Evolutionary conservation across 1,284 basidiomycete species (phyloP), one percentile per base, ranked within the genome.

Genomic region (Tylopilus sp.): DNA sequence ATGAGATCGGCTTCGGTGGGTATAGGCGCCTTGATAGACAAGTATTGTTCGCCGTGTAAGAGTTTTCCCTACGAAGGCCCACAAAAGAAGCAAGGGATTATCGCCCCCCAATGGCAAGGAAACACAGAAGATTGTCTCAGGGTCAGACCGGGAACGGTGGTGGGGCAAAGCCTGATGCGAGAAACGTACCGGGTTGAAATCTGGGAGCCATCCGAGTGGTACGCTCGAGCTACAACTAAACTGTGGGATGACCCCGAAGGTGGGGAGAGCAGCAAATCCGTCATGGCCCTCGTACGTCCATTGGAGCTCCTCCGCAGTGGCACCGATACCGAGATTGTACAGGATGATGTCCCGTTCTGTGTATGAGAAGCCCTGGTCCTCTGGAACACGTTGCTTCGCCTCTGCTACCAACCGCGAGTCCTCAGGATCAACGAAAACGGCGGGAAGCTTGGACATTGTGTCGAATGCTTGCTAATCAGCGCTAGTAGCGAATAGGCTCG

Each of bases 21-120:
- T 60, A 98, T 92, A 1, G 89, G 86, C 1, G 77, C 86, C 67
- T 92, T 90, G 73, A 99, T 94, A 57, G 85, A 80, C 57, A 99
- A 77, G 72, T 93, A 98, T 70, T 99, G 97, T 72, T 99, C 96
- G 54, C 96, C 96, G 72, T 99, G 97, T 26, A 99, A 81, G n/a
- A 99, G 79, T 76, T 94, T 98, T 57, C 94, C 92, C 82, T 92
- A 62, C 17, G 28, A 29, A n/a, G 2, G 11, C 17, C 26, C 11
- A 9, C 7, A 7, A 43, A 24, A 22, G 24, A 32, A 32, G 22
- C 8, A 10, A 8, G n/a, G 48, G 17, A 22, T 50, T 52, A 42
- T 50, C 35, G 28, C 29, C 47, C 25, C 22, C 44, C 43, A 42
- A 54, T 39, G 31, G 31, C 35, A 36, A 37, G 14, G 25, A 24